These are phyloP conservation scores for Suhomyces prunicola DNA, from an alignment of 805 yeast species.

Conservation along the genomic window DNA sequence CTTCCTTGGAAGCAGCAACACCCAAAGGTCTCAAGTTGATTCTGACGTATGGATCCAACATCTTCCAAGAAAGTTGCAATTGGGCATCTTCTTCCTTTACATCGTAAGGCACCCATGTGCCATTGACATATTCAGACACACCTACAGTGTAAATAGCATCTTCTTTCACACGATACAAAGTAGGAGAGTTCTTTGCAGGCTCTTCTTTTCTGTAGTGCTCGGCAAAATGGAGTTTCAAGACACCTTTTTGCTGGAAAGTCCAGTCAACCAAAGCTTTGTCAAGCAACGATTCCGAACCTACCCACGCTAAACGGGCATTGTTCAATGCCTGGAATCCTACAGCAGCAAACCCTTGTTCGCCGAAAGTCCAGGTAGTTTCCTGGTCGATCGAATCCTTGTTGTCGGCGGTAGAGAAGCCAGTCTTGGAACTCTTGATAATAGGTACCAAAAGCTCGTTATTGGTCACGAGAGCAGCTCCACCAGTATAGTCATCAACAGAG, in stretches of 20 bases:
- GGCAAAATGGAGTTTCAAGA: conserved; percentile 54
- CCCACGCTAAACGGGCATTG: conserved; percentile 78
- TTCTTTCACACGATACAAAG: conserved; percentile 73
- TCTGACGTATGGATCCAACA: conserved; percentile 96
- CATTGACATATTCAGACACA: conserved; percentile 42
- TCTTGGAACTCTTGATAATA: conserved; percentile 59
- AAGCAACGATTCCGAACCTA: conserved; percentile 65
- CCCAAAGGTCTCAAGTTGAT: conserved; percentile 52
- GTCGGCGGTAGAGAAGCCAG: conserved; percentile 51
- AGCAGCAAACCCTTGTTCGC: conserved; percentile 71
- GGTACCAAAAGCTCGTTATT: conserved; percentile 73
- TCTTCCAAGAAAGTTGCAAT: conserved; percentile 76
- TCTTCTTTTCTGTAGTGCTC: conserved; percentile 52
- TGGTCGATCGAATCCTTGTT: conserved; percentile 38
- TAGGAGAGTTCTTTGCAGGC: conserved; percentile 37
- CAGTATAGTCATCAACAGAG: conserved; percentile 26
- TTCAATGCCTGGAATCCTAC: conserved; percentile 77
- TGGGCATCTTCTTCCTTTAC: conserved; percentile 43
- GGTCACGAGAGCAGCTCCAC: conserved; percentile 67
- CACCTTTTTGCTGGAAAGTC: conserved; percentile 69
- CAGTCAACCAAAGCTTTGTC: conserved; percentile 44
- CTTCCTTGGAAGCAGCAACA: conserved; percentile 29
- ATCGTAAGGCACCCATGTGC: conserved; percentile 67
- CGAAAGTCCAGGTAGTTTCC: conserved; percentile 69
- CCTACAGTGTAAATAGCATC: conserved; percentile 55